Percentiles rank a stretch among this genome's conserved stretches.
Evolutionary conservation across 139 green algal species (phyloP).

Genomic region (Picochlorum sp.): DNA sequence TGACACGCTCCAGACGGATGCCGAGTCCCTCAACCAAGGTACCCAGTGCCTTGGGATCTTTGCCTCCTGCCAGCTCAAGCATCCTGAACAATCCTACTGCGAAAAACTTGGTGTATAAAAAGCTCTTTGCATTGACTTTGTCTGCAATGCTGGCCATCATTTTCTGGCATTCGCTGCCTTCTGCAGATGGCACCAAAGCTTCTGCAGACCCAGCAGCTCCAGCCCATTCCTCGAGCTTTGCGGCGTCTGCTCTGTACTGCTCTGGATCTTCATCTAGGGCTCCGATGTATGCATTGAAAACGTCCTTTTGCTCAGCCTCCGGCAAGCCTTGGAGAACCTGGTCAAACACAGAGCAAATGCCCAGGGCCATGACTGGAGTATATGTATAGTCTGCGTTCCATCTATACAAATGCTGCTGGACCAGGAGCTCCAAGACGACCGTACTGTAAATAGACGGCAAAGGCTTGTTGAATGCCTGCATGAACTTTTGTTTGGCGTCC

Average conservation of each 20-base stretch:
- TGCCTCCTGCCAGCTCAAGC: constrained; percentile 76
- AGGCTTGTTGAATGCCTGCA: constrained; percentile 42
- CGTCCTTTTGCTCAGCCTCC: constrained; percentile 20
- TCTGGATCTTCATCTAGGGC: constrained; percentile 65
- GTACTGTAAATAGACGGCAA: constrained; percentile 73
- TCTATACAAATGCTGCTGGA: constrained; percentile 85
- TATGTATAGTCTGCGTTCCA: constrained; percentile 84
- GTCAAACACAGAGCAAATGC: constrained; percentile 81
- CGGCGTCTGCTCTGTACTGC: constrained; percentile 51
- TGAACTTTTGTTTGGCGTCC: constrained; percentile 50
- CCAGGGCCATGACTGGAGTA: constrained; percentile 74
- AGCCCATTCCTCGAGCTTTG: constrained; percentile 43
- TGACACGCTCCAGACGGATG: constrained; percentile 62
- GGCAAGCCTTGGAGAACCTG: constrained; percentile 71
- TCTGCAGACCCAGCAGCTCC: not conserved
- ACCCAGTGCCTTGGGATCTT: constrained; percentile 76
- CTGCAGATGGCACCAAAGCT: not conserved
- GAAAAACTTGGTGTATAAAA: constrained; percentile 87
- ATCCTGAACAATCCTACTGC: constrained; percentile 85
- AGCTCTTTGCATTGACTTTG: constrained; percentile 25
- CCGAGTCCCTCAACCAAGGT: constrained; percentile 55
- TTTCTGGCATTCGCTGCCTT: constrained; percentile 52
- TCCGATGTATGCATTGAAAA: constrained; percentile 70
- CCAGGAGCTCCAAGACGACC: constrained; percentile 82
- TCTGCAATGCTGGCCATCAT: constrained; percentile 49